Evolutionary conservation across 306 rosid genomes (phyloP), one percentile per base, ranked within the genome.

Genomic region (Cucurbita pepo): DNA sequence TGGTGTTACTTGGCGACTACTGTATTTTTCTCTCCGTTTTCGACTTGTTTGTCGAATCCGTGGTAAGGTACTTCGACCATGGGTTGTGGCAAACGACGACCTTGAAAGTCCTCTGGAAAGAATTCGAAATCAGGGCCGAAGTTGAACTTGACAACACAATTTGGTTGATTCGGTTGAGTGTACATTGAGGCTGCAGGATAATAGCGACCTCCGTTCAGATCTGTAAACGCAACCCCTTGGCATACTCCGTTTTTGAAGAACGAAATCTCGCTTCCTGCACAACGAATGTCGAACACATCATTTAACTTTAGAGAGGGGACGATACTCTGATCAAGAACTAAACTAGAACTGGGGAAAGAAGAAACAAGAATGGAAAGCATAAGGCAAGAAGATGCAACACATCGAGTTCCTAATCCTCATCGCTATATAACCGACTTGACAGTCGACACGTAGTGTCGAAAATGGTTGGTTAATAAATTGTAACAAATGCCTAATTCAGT

Each of bases 151-250:
- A 95, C 95, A 7, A 79, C 79, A 85, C 99, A 95, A 81, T 89
- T 95, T 50, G 91, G 90, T 79, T 89, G 96, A 81, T 85, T 86
- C 56, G 99, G 99, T 45, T 89, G 92, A 34, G 96, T 95, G 75
- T 76, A 91, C 97, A 95, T 88, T 66, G 99, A 95, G 62, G 99
- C 97, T 69, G 96, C 96, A 53, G 96, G 99, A 75, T 91, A 91
- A 77, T 95, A 91, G 36, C 88, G 90, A 60, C 99, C 99, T 36
- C 96, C 99, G n/a, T 76, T 81, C 36, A 91, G 85, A 82, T 91
- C 97, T 75, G 86, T 86, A 82, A 88, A 95, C 73, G 96, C 99
- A 71, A 84, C 88, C 65, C 99, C 96, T 84, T 95, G 96, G 75
- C 90, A 91, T 21, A 85, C 81, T 22, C 97, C 99, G 18, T 95